Conservation (phyloP, 352 stramenopile species). For the Pythium sp. region DNA sequence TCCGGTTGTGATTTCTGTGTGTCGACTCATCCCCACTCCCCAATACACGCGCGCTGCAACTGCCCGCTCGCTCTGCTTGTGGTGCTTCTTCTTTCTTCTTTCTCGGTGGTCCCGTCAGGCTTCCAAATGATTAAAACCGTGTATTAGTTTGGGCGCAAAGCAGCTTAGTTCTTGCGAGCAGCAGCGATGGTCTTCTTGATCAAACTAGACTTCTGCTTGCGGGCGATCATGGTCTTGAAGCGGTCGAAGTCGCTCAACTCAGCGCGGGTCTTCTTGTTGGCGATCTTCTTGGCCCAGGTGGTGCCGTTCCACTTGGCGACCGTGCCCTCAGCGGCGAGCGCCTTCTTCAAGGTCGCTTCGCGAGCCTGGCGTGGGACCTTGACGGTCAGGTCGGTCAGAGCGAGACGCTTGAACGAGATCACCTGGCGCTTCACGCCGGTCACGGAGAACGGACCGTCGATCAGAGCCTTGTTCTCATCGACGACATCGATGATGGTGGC, state of each 20-base stretch:
- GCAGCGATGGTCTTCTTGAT: conserved; percentile 90
- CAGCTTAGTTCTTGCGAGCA: conserved; percentile 70
- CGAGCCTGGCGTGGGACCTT: conserved; percentile 94
- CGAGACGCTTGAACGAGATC: conserved; percentile 97
- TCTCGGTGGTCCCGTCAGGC: conserved; percentile 1
- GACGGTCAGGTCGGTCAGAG: conserved; percentile 96
- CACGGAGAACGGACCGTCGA: conserved; percentile 94
- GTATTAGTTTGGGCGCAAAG: conserved; percentile 9
- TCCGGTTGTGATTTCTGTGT: not conserved
- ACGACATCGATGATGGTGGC: conserved; percentile 99
- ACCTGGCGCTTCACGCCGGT: conserved; percentile 98
- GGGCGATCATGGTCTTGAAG: conserved; percentile 99
- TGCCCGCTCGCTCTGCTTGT: not conserved
- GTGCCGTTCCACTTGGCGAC: conserved; percentile 95
- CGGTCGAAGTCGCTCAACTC: conserved; percentile 97
- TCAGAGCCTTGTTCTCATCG: conserved; percentile 98
- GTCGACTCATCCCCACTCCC: not conserved
- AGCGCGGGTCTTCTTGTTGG: conserved; percentile 94
- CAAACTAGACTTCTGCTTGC: conserved; percentile 97
- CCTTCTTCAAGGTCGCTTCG: conserved; percentile 94
- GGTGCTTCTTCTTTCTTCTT: not conserved
- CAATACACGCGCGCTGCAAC: too few species aligned
- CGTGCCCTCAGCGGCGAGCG: conserved; percentile 80
- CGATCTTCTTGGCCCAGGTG: conserved; percentile 98
- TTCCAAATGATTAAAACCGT: conserved; percentile 19